These are phyloP conservation scores for Novymonas esmeraldas DNA, from an alignment of 208 protist species.

Conservation along the genomic window DNA sequence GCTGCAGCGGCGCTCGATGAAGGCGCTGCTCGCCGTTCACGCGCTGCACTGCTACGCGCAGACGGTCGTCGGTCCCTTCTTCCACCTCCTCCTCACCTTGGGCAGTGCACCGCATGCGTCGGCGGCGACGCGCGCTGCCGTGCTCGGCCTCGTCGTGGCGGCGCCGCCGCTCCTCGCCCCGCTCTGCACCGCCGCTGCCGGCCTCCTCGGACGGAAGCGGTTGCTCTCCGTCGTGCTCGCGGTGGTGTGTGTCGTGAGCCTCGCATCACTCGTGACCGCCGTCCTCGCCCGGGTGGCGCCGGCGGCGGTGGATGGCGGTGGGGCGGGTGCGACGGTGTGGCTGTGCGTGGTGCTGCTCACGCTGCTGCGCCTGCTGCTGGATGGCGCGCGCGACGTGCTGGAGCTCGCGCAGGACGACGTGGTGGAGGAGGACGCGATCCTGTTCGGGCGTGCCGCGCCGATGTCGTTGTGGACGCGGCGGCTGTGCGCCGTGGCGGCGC, in stretches of 20 bases:
- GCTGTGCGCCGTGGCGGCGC: slow-evolving; percentile 15
- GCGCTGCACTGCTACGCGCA: slow-evolving; percentile 35
- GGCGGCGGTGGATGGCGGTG: not conserved
- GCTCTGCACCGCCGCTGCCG: not conserved
- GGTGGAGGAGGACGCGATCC: slow-evolving; percentile 60
- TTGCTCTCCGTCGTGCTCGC: not conserved
- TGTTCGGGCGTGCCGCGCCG: slow-evolving; percentile 42
- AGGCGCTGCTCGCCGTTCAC: slow-evolving; percentile 38
- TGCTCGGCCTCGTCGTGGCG: slow-evolving; percentile 16
- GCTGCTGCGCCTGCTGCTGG: slow-evolving; percentile 20
- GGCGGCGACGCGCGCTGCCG: not conserved
- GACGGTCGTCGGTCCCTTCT: slow-evolving; percentile 2
- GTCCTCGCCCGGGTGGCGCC: slow-evolving; percentile 3
- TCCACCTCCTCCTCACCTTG: slow-evolving; percentile 19
- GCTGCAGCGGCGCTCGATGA: slow-evolving; percentile 53
- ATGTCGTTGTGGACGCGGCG: slow-evolving; percentile 23
- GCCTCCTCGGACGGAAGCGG: slow-evolving; percentile 11
- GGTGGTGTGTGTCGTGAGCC: not conserved
- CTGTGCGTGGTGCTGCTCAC: slow-evolving; percentile 19
- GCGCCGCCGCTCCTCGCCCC: slow-evolving; percentile 17
- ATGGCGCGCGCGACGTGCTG: slow-evolving; percentile 7
- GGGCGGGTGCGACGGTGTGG: not conserved
- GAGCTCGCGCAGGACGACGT: slow-evolving; percentile 32
- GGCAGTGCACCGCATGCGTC: slow-evolving; percentile 19
- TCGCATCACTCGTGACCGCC: slow-evolving; percentile 14